Evolutionary conservation across 129 eudicot species (phyloP).

Genomic region (Solidago caesia): DNA sequence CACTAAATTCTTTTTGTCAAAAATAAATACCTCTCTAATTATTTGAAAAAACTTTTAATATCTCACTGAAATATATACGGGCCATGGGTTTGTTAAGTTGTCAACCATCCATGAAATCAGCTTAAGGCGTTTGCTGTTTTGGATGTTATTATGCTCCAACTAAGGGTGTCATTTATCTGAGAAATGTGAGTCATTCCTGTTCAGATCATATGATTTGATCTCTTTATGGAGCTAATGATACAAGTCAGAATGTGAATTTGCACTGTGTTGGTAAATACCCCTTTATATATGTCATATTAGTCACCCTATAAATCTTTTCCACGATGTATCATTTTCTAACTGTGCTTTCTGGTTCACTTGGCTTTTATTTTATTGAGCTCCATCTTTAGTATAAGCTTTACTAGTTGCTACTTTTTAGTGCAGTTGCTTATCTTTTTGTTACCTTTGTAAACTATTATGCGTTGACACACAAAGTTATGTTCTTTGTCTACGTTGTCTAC

Average conservation of each 20-base stretch:
- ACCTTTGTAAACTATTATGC: neutral
- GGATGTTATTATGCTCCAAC: neutral
- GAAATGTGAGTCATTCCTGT: neutral
- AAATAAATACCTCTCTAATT: no score
- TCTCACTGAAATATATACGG: no score
- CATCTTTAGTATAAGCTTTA: neutral
- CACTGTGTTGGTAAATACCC: neutral
- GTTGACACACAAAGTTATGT: neutral
- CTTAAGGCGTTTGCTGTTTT: neutral
- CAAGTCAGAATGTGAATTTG: neutral
- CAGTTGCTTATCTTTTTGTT: neutral
- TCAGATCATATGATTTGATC: neutral
- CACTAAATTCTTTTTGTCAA: no score
- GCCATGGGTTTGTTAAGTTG: no score
- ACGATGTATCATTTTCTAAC: neutral
- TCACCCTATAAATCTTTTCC: neutral
- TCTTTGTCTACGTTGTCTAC: neutral
- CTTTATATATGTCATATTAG: neutral
- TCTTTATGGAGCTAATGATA: neutral
- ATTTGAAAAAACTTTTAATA: no score
- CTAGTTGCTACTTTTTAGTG: neutral
- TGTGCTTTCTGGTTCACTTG: neutral
- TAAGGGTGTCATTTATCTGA: neutral
- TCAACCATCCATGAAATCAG: no score
- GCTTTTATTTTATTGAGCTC: neutral